These are phyloP conservation scores for Synchytrium microbalum DNA, from an alignment of 371 early-diverging fungal genomes.

Conservation along the genomic window DNA sequence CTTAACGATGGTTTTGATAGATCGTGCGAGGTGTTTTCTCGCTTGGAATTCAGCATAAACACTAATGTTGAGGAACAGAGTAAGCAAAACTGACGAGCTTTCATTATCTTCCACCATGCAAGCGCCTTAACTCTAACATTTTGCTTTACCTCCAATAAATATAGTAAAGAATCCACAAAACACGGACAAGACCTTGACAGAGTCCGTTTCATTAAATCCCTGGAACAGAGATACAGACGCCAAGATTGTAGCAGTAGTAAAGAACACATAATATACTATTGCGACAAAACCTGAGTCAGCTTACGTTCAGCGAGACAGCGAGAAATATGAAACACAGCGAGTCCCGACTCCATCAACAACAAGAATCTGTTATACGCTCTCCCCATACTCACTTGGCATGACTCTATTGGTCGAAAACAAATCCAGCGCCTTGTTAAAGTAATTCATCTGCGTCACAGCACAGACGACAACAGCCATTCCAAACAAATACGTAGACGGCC, in stretches of 20 bases:
- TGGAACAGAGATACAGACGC: constrained; percentile 82
- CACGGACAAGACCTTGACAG: constrained; percentile 65
- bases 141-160: constrained; percentile 61
- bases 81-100: too few relatives aligned
- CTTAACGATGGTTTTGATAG: constrained; percentile 15
- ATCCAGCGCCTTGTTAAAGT: constrained; percentile 92
- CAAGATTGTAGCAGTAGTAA: constrained; percentile 83
- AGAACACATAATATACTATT: constrained; percentile 87
- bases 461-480: constrained; percentile 68
- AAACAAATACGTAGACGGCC: constrained; percentile 80
- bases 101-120: background rate
- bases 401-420: constrained; percentile 70
- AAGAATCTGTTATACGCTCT: constrained; percentile 10
- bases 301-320: background rate
- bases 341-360: background rate
- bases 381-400: constrained; percentile 27
- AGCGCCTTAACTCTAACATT: constrained; percentile 16
- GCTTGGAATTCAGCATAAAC: constrained; percentile 56
- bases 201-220: constrained; percentile 63
- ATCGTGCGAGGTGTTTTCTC: background rate
- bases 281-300: too few relatives aligned
- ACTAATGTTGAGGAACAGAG: too few relatives aligned
- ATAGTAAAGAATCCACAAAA: constrained; percentile 84
- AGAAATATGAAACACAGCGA: background rate
- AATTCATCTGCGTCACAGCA: constrained; percentile 89